Base-by-base conservation (phyloP, 2,329 filamentous ascomycete genomes). In the Bipolaris bicolor region DNA sequence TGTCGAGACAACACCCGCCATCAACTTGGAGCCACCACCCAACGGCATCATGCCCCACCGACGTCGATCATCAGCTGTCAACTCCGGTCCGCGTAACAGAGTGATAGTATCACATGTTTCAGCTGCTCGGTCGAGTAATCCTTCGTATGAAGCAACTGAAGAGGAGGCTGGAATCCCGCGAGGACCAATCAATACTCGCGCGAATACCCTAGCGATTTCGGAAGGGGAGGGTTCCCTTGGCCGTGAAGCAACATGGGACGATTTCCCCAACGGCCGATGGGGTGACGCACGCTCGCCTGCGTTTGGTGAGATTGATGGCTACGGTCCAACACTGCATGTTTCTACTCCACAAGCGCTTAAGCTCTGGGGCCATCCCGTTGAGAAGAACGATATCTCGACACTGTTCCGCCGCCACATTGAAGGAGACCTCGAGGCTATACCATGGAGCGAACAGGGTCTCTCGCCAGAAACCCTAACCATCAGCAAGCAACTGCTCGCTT, bases 231-330 rank as follows among this genome's bases (percentile, higher is more conserved):
- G 94, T 22, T 85, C 90, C 3, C 82, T 97, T 6, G 95, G 94
- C 10, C 86, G 95, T 48, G 94, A 98, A 81, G 95, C 95, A 33
- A 99, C 95, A 0, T 99, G 95, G 95, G 95, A 99, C 70, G 95
- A 99, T 69, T 99, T 92, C 76, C 94, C 94, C 62, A 98, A 98
- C 80, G 95, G 94, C 26, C 87, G 94, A 53, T 98, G 94, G 88
- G 94, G 94, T 73, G 94, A 97, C 70, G 91, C 93, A 4, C 86
- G 94, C 50, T 97, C 92, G 2, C 66, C 71, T 1, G 94, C 94
- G 0, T 98, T 96, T 73, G 94, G 94, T 69, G 92, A 97, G 76
- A 97, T 97, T 57, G 93, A 98, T 72, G 94, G 94, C n/a, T 98
- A 98, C 73, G 95, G 95, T 10, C 92, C 96, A n/a, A 95, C 90